Percentiles rank a stretch among this genome's conserved stretches.
Conservation (phyloP, 192 early-diverging fungal genomes). For the Linnemannia hyalina region DNA sequence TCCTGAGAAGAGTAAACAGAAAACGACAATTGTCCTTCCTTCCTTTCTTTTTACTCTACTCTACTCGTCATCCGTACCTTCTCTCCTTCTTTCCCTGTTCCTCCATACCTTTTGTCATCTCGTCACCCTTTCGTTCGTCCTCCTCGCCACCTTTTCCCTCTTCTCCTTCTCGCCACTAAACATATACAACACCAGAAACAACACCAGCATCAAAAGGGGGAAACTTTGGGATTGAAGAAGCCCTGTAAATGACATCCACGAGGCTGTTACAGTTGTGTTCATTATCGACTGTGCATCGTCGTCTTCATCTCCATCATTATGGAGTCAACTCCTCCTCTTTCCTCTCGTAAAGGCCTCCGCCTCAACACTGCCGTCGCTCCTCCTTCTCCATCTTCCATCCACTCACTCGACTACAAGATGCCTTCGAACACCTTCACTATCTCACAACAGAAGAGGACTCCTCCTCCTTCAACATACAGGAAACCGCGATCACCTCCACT, state of each 20-base stretch:
- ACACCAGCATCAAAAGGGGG: background rate
- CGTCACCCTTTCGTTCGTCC: too few relatives aligned
- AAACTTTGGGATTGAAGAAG: background rate
- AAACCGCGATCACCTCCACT: conserved; percentile 14
- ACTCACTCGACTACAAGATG: background rate
- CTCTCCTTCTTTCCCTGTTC: background rate
- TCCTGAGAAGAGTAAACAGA: background rate
- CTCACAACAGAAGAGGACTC: background rate
- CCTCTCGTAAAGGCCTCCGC: background rate
- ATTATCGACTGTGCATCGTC: conserved; percentile 6
- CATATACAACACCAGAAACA: too few relatives aligned
- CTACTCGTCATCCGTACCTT: background rate
- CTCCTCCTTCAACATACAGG: background rate
- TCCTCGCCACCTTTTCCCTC: too few relatives aligned
- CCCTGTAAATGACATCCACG: background rate
- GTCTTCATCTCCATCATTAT: background rate
- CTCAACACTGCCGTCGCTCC: background rate
- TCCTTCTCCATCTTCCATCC: background rate
- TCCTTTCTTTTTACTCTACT: background rate
- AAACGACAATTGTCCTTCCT: background rate
- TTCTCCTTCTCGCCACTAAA: too few relatives aligned
- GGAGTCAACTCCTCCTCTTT: background rate
- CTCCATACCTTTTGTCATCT: too few relatives aligned
- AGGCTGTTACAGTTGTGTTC: background rate
- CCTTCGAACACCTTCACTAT: background rate